phyloP scores from a whole-genome alignment of 768 basidiomycete species.

The Mycena latifolia region DNA sequence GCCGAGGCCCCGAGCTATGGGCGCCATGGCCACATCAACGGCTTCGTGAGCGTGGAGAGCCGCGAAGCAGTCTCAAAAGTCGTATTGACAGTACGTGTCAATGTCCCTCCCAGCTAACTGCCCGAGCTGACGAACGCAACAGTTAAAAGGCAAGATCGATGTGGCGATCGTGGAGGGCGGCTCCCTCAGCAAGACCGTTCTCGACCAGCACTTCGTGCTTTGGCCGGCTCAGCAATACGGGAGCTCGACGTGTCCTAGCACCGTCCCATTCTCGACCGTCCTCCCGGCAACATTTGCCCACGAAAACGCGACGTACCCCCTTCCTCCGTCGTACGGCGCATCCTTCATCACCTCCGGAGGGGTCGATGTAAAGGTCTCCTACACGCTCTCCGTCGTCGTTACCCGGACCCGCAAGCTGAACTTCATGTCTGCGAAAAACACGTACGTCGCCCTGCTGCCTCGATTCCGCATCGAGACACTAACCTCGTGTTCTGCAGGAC shows the following conservation, averaged over 20 bases:
- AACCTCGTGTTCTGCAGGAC: neutral
- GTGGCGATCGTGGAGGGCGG: constrained; percentile 50
- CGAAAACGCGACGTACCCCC: constrained; percentile 42
- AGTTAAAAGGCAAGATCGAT: constrained; percentile 60
- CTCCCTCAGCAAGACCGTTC: constrained; percentile 44
- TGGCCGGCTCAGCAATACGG: constrained; percentile 45
- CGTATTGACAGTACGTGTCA: constrained; percentile 53
- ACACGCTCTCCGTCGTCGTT: constrained; percentile 13
- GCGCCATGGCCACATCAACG: constrained; percentile 53
- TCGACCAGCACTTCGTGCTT: constrained; percentile 47
- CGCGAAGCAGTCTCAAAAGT: constrained; percentile 54
- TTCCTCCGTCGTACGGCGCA: constrained; percentile 63
- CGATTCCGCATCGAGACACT: neutral
- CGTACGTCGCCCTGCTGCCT: constrained; percentile 1
- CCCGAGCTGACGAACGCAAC: neutral
- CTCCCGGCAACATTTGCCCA: constrained; percentile 63
- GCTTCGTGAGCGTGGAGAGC: constrained; percentile 58
- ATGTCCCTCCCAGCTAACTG: too few relatives aligned
- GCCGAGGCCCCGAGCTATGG: constrained; percentile 57
- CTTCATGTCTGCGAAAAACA: neutral
- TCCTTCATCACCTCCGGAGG: constrained; percentile 48
- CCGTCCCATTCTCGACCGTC: constrained; percentile 54
- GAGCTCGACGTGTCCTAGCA: constrained; percentile 40
- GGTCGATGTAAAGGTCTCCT: constrained; percentile 42
- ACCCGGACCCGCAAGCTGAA: constrained; percentile 1